Evolutionary conservation across 2,329 filamentous ascomycete genomes (phyloP), one percentile per base, ranked within the genome.

Genomic region (Stromatinia cepivora): DNA sequence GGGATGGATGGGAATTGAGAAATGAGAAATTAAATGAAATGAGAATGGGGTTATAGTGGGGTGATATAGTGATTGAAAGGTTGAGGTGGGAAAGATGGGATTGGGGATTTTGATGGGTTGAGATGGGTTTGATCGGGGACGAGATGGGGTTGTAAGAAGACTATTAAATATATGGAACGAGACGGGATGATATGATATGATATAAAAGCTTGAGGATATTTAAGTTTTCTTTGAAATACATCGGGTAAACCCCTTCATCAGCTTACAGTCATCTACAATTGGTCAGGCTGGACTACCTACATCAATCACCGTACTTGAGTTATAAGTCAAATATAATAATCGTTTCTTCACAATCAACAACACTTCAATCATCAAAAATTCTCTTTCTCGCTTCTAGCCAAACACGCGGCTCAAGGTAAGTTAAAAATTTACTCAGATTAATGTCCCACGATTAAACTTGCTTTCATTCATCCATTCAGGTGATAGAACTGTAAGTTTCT

Each of bases 51-150:
- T n/a, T 20, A 46, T 48, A 17, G 28, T 17, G 58, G 58, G 58
- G 22, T n/a, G 11, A 20, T 39, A 11, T 20, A 31, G 54, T 57
- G 54, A 57, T n/a, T 36, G 34, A 57, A 34, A n/a, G 22, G 34
- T 56, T 56, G 31, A 57, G 54, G 31, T 36, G 54, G 56, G 56
- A 58, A 58, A 48, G 42, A 62, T 62, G 28, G 22, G 42, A 17
- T 17, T 45, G 28, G 25, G 22, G 10, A n/a, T n/a, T n/a, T n/a
- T n/a, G 28, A n/a, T 28, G 10, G 28, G 39, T 15, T 46, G 9
- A 11, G 6, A 59, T 15, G 39, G 25, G 42, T 31, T 34, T 31
- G 6, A 45, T 59, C 6, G 28, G 20, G 17, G 8, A 22, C 10
- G 7, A 10, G n/a, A 59, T 31, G 42, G 9, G 15, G 36, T 39